Base-by-base conservation (phyloP, 768 basidiomycete species). In the Boletus sp. region DNA sequence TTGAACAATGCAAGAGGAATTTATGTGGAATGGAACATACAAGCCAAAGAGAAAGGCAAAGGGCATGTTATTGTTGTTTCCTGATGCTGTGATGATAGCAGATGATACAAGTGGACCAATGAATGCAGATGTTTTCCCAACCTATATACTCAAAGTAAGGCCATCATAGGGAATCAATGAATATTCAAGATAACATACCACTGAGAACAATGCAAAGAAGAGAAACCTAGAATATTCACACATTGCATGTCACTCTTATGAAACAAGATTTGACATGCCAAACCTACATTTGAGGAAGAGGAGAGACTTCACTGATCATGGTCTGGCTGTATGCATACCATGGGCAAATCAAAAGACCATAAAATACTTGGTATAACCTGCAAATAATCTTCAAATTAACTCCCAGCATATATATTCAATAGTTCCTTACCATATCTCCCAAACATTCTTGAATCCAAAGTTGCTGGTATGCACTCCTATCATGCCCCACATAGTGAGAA, bases 261-360 rank as follows among this genome's bases (percentile, higher is more conserved):
- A 37, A 47, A 15, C 2, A 30, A 4, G 15, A 41, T 33, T 15
- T 0, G 17, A 51, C 10, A 1, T 36, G 45, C 20, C 8, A 44
- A n/a, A 68, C 75, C 37, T 67, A 85, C 87, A 87, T 89, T 72
- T 88, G 89, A 35, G 84, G 82, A 52, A 84, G 70, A 39, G 85
- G 86, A 40, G 84, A 87, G 29, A 91, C 87, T 61, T 91, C 87
- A 67, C 83, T 86, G 57, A 90, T 90, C 89, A 90, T 87, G 1
- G 87, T 90, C 69, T 89, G 86, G 66, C 87, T 88, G 65, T 89
- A 89, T 44, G 88, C 87, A 66, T 89, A 90, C 87, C 87, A 89
- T 4, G 87, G 87, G 61, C 87, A 89, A 4, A 88, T 85, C 80
- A 87, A 77, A 30, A 90, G 71, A 15, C 87, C 87, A 63, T 85